These are phyloP conservation scores for Clohesyomyces aquaticus DNA, from an alignment of 495 filamentous ascomycete species.

Conservation along the genomic window DNA sequence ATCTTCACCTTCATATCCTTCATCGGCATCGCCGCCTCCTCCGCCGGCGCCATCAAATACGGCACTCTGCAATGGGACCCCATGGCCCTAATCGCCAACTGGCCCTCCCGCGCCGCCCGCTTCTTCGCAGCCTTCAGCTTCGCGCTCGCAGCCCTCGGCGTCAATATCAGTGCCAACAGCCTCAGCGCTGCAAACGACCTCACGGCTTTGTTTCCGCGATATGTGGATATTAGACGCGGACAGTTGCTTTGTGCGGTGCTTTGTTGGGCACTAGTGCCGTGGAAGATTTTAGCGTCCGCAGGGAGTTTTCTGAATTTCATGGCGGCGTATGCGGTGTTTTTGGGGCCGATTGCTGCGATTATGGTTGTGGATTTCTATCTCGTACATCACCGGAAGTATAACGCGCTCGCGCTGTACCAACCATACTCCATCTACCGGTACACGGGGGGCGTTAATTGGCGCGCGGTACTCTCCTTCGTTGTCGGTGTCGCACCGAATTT, in stretches of 20 bases:
- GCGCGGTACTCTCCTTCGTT: conserved; percentile 65
- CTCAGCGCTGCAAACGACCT: conserved; percentile 64
- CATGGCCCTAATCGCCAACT: conserved; percentile 55
- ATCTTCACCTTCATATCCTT: conserved; percentile 56
- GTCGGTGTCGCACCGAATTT: conserved; percentile 65
- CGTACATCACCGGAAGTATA: conserved; percentile 62
- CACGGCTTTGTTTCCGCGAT: conserved; percentile 60
- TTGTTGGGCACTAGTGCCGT: conserved; percentile 62
- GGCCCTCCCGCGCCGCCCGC: conserved; percentile 58
- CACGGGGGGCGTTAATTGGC: conserved; percentile 64
- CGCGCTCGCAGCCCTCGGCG: conserved; percentile 60
- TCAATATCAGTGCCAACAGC: conserved; percentile 64
- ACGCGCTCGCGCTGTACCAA: conserved; percentile 62
- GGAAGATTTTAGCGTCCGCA: conserved; percentile 66
- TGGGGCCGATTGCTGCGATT: conserved; percentile 70
- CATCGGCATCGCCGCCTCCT: conserved; percentile 46
- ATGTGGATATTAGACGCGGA: conserved; percentile 62
- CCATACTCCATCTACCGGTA: conserved; percentile 60
- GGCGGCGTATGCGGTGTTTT: conserved; percentile 62
- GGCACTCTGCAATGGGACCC: conserved; percentile 61
- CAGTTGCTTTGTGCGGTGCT: conserved; percentile 58
- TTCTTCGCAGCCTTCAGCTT: conserved; percentile 61
- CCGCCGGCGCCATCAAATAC: conserved; percentile 48
- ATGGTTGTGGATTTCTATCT: conserved; percentile 72
- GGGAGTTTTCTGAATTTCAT: conserved; percentile 64